Base-by-base conservation (phyloP, 108 stramenopile species). In the Aureococcus anophagefferens region DNA sequence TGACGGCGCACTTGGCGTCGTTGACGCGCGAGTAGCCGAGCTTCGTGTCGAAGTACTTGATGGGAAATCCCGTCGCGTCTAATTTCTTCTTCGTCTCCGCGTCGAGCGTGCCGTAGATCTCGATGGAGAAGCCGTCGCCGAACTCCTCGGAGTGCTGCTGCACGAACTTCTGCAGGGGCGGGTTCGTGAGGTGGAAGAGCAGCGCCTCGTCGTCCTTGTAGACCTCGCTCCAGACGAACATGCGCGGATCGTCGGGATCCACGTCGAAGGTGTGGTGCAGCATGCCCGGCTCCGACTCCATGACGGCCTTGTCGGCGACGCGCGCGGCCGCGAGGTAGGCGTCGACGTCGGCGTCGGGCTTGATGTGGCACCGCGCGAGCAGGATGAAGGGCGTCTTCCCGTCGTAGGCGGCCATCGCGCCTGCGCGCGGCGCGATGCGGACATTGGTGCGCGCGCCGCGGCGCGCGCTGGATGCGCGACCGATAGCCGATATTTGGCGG, bases 221-320 rank as follows among this genome's bases (percentile, higher is more conserved):
- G 51, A 59, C 15, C 51, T 59, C 51, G 51, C 17, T 18, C 51
- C 51, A 59, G 17, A 21, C 21, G 51, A 18, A 59, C 17, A 21
- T 21, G 51, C 21, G 51, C 17, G 15, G 17, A 21, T 59, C 51
- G 51, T 59, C 51, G 17, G 15, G 17, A 59, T 15, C 15, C 51
- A 59, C 51, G 51, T 59, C 51, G 51, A 59, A 59, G 51, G 51
- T 59, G 51, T 59, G 51, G 51, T 59, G 51, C 51, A 59, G 51
- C 51, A 59, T 59, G 51, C 51, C 51, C 17, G 51, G 51, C 51
- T 59, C 51, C 17, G 51, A 59, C 17, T 59, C 51, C 51, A 21
- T 18, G 21, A 59, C 51, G 51, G 17, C 51, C 17, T 18, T 15
- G 21, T 59, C 51, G 51, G 51, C 21, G 17, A 18, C 17, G 51